These are phyloP conservation scores for Apophysomyces variabilis DNA, from an alignment of 371 early-diverging fungal species.

Conservation along the genomic window DNA sequence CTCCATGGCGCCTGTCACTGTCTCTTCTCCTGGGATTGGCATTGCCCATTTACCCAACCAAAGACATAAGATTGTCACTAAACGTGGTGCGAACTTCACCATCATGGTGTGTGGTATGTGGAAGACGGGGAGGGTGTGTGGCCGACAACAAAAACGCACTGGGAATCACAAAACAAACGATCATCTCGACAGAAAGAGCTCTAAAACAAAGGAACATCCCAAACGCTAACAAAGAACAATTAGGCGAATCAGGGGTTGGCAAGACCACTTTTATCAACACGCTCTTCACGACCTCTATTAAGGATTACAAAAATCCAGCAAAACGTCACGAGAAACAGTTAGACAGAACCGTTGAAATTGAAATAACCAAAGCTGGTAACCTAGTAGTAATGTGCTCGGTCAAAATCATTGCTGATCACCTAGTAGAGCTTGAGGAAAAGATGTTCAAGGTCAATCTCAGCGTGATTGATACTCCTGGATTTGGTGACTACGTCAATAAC, in stretches of 20 bases:
- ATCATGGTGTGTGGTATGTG: constrained; percentile 91
- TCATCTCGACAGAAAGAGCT: constrained; percentile 6
- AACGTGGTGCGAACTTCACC: constrained; percentile 90
- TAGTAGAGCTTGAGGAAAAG: constrained; percentile 45
- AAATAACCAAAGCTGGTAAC: constrained; percentile 45
- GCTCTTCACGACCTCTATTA: constrained; percentile 73
- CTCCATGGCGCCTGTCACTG: constrained; percentile 37
- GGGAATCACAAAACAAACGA: background rate
- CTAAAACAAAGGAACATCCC: background rate
- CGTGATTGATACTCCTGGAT: constrained; percentile 91
- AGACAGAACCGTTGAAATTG: constrained; percentile 84
- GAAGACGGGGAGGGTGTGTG: constrained; percentile 4
- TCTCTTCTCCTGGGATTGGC: constrained; percentile 73
- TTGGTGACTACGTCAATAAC: constrained; percentile 92
- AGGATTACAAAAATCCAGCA: constrained; percentile 64
- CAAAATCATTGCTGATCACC: background rate
- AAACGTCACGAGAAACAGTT: constrained; percentile 62
- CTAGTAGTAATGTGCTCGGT: background rate
- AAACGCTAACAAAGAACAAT: background rate
- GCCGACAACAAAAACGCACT: background rate
- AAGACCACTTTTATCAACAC: constrained; percentile 90
- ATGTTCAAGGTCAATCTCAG: constrained; percentile 90
- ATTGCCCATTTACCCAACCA: constrained; percentile 98
- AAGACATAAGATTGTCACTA: constrained; percentile 89
- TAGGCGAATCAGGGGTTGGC: constrained; percentile 56